These are phyloP conservation scores for Discostella stelligera DNA, from an alignment of 352 stramenopile genomes.

Conservation along the genomic window DNA sequence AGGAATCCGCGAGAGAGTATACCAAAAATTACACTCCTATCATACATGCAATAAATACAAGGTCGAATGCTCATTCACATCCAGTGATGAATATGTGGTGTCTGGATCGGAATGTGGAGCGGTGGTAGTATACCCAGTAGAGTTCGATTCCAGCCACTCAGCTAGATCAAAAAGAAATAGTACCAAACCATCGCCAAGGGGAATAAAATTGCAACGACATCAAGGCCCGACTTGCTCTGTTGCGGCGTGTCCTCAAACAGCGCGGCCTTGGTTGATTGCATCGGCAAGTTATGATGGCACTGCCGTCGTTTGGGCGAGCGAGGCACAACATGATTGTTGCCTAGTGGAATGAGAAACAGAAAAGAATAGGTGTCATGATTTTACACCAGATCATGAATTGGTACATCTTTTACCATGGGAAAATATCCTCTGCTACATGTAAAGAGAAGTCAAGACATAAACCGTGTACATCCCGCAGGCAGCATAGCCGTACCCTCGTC, in stretches of 20 bases:
- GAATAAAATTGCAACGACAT: constrained; percentile 34
- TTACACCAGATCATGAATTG: background rate
- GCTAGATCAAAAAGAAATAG: background rate
- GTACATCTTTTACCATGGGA: no score
- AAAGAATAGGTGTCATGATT: background rate
- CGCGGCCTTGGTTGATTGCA: constrained; percentile 50
- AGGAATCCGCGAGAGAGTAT: constrained; percentile 14
- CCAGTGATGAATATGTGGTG: constrained; percentile 58
- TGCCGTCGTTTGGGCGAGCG: constrained; percentile 66
- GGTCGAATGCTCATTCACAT: constrained; percentile 62
- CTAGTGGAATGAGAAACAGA: constrained; percentile 11
- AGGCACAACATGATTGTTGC: constrained; percentile 30
- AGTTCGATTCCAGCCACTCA: background rate
- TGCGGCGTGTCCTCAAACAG: constrained; percentile 51
- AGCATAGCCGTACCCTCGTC: constrained; percentile 50
- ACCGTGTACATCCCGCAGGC: constrained; percentile 40
- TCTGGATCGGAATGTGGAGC: constrained; percentile 67
- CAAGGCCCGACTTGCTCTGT: constrained; percentile 58
- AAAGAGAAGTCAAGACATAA: constrained; percentile 42
- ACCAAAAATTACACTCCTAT: constrained; percentile 28
- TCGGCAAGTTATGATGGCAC: constrained; percentile 74
- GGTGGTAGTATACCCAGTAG: constrained; percentile 68
- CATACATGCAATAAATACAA: constrained; percentile 70
- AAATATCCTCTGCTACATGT: constrained; percentile 6
- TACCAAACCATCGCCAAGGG: background rate